These are phyloP conservation scores for Pascua guehoae DNA, from an alignment of 1,284 basidiomycete genomes.

Conservation along the genomic window DNA sequence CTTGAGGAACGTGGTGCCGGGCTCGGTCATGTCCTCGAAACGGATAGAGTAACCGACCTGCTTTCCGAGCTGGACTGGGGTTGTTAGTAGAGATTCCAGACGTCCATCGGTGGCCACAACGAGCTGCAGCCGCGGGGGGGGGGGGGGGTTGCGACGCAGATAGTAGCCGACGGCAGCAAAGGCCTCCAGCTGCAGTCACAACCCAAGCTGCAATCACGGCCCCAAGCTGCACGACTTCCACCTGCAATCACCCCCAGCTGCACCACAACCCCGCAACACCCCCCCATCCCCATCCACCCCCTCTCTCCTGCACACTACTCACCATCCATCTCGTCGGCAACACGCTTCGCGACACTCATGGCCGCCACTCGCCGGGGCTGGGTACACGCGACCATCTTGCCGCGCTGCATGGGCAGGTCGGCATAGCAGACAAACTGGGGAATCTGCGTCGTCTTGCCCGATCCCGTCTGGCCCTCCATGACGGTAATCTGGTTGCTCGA, in stretches of 20 bases:
- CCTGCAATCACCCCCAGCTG: too few species aligned
- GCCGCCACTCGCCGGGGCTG: constrained; percentile 96
- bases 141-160: too few species aligned
- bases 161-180: neutral
- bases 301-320: constrained; percentile 31
- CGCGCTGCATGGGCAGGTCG: constrained; percentile 81
- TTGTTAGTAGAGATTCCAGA: neutral
- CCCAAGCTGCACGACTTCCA: too few species aligned
- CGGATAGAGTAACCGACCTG: constrained; percentile 98
- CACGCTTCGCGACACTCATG: constrained; percentile 97
- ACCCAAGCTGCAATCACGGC: neutral
- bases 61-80: constrained; percentile 76
- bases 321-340: constrained; percentile 98
- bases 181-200: neutral
- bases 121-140: too few species aligned
- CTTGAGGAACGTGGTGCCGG: constrained; percentile 85
- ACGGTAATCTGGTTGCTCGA: constrained; percentile 83
- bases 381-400: constrained; percentile 92
- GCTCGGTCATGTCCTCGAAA: constrained; percentile 96
- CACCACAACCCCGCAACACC: neutral
- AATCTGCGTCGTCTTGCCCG: constrained; percentile 97
- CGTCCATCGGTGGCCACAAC: too few species aligned
- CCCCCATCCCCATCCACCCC: too few species aligned
- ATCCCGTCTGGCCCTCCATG: constrained; percentile 97
- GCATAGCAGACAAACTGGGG: constrained; percentile 94